phyloP scores from a whole-genome alignment of 2,329 filamentous ascomycete genomes.

The Leptodontidium sp. region DNA sequence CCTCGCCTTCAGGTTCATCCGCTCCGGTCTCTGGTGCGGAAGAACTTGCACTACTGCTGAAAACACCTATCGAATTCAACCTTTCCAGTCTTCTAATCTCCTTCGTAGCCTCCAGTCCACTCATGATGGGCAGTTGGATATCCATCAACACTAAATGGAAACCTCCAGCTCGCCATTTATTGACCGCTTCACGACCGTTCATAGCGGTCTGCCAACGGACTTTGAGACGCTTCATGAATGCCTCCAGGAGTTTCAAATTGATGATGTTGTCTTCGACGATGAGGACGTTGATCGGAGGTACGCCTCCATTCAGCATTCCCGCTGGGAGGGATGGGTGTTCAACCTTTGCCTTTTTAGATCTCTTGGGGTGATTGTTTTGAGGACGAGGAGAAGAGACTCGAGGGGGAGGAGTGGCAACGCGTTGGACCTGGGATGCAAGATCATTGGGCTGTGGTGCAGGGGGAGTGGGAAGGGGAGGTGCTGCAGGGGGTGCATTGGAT shows the following conservation, averaged over 20 bases:
- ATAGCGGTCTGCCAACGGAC: conserved; percentile 97
- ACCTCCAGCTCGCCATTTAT: conserved; percentile 90
- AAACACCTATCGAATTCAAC: conserved; percentile 91
- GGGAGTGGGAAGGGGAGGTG: conserved; percentile 60
- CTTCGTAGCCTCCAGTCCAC: conserved; percentile 90
- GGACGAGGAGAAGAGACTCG: conserved; percentile 58
- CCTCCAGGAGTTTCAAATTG: conserved; percentile 91
- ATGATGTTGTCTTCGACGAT: conserved; percentile 99
- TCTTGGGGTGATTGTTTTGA: conserved; percentile 51
- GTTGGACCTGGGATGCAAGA: conserved; percentile 52
- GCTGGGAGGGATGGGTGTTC: conserved; percentile 60
- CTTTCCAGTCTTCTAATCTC: conserved; percentile 91
- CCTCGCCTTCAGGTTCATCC: conserved; percentile 64
- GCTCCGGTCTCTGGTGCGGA: conserved; percentile 56
- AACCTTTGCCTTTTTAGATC: conserved; percentile 60
- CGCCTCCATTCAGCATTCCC: conserved; percentile 78
- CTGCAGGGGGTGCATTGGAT: conserved; percentile 51
- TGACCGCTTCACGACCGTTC: conserved; percentile 92
- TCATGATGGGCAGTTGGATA: conserved; percentile 97
- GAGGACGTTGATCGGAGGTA: conserved; percentile 95
- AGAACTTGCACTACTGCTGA: conserved; percentile 72
- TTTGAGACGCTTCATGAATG: conserved; percentile 94
- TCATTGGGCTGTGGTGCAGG: conserved; percentile 62
- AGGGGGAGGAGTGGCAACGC: conserved; percentile 53
- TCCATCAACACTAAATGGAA: conserved; percentile 99